Evolutionary conservation across 2,329 filamentous ascomycete species (phyloP), one percentile per base, ranked within the genome.

Genomic region (Leptographium lundbergii): DNA sequence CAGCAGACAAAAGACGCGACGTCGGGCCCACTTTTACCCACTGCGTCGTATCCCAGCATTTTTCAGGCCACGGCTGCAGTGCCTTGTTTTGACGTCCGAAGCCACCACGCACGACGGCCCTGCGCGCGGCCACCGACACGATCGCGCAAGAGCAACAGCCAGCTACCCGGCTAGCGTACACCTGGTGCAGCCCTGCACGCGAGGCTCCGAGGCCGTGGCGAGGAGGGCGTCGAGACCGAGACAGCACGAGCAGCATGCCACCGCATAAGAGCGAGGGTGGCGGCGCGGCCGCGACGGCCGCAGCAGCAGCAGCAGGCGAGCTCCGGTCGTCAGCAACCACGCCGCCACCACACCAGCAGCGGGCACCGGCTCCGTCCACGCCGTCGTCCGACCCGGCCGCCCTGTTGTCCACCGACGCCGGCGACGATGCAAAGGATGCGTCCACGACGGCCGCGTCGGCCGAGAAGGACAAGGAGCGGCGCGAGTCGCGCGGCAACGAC

Each of bases 251-350:
- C 39, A 47, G 34, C 3, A 83, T 84, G 81, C 78, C 81, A 54
- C 74, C 80, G 29, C 75, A 77, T 57, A 85, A 84, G 68, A 78
- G 75, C 63, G 79, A 81, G 64, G 66, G 25, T 4, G 27, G 27
- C 6, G 42, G 19, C 6, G 32, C 51, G 17, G 53, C 34, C 2
- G 17, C 25, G 25, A 17, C 25, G 4, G 36, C 36, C 3, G 36
- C 29, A 9, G 27, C 50, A 17, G 53, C 53, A 11, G 17, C 25
- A 4, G 42, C 39, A 25, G 27, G 11, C 17, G 11, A 2, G 27
- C n/a, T 24, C n/a, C 54, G 22, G 14, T 10, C 39, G 14, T n/a
- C 39, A 9, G 36, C 54, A 4, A 24, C 54, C 1, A 34, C 34
- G 24, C 32, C 34, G 14, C 53, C 34, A 19, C 29, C 32, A 17